Percentiles rank a stretch among this genome's conserved stretches.
These are phyloP conservation scores for Diospyros kaki DNA, from an alignment of 148 eudicot genomes.

Conservation along the genomic window DNA sequence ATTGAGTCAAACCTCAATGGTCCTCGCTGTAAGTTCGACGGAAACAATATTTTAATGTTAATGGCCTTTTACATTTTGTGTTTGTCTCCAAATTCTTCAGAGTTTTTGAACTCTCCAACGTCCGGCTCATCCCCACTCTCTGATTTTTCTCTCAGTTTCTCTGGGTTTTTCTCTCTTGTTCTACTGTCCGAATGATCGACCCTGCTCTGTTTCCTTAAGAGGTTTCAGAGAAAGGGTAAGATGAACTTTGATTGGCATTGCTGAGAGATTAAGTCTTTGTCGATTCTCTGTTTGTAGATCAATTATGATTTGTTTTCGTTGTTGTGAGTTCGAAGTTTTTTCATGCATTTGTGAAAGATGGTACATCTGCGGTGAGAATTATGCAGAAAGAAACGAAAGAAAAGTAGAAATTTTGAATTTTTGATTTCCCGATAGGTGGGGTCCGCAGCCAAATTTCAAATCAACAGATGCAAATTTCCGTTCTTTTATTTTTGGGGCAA, in stretches of 20 bases:
- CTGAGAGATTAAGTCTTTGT: neutral
- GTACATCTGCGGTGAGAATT: neutral
- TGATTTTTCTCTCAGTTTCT: neutral
- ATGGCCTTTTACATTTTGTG: neutral
- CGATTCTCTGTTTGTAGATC: neutral
- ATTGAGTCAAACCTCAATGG: neutral
- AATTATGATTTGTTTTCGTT: conserved; percentile 5
- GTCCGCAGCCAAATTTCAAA: neutral
- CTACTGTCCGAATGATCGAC: conserved; percentile 15
- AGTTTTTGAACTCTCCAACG: neutral
- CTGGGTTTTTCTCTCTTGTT: conserved; percentile 8
- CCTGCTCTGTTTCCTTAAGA: conserved; percentile 19
- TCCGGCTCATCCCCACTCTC: neutral
- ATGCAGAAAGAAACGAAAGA: neutral
- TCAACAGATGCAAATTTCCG: neutral
- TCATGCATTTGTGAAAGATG: neutral
- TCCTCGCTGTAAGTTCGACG: neutral
- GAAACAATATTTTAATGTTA: neutral
- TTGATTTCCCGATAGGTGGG: no score
- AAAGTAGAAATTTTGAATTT: neutral
- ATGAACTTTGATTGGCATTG: conserved; percentile 4
- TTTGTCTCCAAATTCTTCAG: neutral
- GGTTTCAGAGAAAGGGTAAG: conserved; percentile 7
- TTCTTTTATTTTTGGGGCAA: neutral
- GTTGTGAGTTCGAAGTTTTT: neutral